Evolutionary conservation across 805 yeast genomes (phyloP).

Genomic region (Candida lessepsii): DNA sequence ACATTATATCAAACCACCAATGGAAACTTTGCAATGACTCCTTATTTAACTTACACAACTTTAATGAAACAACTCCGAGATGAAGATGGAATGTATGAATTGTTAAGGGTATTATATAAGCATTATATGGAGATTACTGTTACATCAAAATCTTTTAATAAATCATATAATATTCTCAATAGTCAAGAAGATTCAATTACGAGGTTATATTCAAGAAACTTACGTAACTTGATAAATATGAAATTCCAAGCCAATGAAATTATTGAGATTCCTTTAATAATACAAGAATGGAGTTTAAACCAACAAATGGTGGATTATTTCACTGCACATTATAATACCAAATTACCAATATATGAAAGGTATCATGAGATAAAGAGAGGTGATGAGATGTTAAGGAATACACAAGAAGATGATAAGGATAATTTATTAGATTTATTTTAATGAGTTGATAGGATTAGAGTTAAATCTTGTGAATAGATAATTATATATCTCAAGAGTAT

Average conservation of each 20-base stretch:
- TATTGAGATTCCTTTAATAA: constrained; percentile 27
- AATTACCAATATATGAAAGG: constrained; percentile 6
- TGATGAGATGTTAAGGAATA: constrained; percentile 12
- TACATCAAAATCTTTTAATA: constrained; percentile 19
- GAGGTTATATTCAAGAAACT: constrained; percentile 18
- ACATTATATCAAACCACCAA: constrained; percentile 26
- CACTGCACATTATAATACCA: constrained; percentile 4
- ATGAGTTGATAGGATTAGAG: not conserved
- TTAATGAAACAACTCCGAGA: constrained; percentile 24
- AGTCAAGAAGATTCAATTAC: constrained; percentile 15
- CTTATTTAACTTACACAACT: constrained; percentile 24
- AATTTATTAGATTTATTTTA: constrained; percentile 7
- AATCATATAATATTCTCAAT: constrained; percentile 10
- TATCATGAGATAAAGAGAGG: constrained; percentile 5
- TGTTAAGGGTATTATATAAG: constrained; percentile 18
- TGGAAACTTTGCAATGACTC: constrained; percentile 21
- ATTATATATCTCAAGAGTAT: too few relatives aligned
- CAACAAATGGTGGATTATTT: constrained; percentile 25
- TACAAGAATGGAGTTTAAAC: constrained; percentile 37
- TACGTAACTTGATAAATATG: constrained; percentile 26
- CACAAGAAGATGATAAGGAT: constrained; percentile 22
- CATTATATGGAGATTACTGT: constrained; percentile 16
- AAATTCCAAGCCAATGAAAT: constrained; percentile 30
- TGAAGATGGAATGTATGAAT: constrained; percentile 20
- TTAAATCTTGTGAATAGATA: too few relatives aligned